phyloP scores from a whole-genome alignment of 2,329 filamentous ascomycete genomes.

The Meredithiella fracta region DNA sequence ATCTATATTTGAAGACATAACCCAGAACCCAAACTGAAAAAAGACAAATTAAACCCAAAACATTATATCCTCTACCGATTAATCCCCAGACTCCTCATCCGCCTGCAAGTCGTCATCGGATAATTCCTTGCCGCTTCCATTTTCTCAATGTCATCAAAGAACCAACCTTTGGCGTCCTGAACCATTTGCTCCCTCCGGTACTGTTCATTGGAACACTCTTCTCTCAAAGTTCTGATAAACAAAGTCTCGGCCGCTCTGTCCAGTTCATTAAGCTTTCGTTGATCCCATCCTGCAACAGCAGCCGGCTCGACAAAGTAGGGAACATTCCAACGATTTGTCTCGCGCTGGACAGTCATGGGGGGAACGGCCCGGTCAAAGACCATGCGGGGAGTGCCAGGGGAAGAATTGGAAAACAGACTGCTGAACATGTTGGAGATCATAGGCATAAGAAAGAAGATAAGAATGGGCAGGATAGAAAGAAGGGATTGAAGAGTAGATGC shows the following conservation, averaged over 20 bases:
- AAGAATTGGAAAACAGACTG: slow-evolving; percentile 29
- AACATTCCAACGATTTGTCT: slow-evolving; percentile 52
- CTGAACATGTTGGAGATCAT: slow-evolving; percentile 64
- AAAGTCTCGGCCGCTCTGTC: slow-evolving; percentile 63
- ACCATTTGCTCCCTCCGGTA: slow-evolving; percentile 47
- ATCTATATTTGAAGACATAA: background rate
- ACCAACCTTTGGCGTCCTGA: slow-evolving; percentile 74
- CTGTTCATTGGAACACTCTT: slow-evolving; percentile 60
- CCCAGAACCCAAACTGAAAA: background rate
- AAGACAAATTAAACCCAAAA: background rate
- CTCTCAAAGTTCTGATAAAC: slow-evolving; percentile 49
- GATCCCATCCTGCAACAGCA: slow-evolving; percentile 55
- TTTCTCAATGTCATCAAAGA: slow-evolving; percentile 64
- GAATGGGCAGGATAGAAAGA: slow-evolving; percentile 65
- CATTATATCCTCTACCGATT: slow-evolving; percentile 10
- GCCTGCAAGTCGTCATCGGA: slow-evolving; percentile 36
- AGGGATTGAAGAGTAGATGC: slow-evolving; percentile 41
- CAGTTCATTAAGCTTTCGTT: slow-evolving; percentile 53
- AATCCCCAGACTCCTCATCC: slow-evolving; percentile 30
- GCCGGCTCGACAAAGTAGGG: slow-evolving; percentile 73
- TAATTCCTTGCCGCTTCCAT: slow-evolving; percentile 49
- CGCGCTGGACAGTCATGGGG: slow-evolving; percentile 59
- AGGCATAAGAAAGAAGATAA: slow-evolving; percentile 77
- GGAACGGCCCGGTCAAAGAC: slow-evolving; percentile 55
- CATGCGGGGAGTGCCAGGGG: slow-evolving; percentile 42